Conservation (phyloP, 1,284 basidiomycete species). For the Schizophyllum amplum region DNA sequence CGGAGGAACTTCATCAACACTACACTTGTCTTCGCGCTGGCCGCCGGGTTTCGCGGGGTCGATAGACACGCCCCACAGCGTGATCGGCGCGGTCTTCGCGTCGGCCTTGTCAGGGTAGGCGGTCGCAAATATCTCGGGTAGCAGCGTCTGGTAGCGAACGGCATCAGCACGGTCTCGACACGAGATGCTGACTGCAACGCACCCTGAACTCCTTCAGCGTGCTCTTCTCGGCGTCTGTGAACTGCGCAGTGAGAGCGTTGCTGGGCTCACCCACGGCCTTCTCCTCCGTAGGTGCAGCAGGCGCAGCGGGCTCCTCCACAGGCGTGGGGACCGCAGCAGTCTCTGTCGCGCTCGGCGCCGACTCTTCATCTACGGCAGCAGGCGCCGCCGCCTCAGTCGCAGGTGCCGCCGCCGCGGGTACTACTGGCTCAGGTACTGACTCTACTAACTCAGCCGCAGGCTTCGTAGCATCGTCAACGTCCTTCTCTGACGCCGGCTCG, state of each 20-base stretch:
- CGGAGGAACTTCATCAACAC: conserved; percentile 72
- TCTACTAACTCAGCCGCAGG: background rate
- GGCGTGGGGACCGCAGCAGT: conserved; percentile 1
- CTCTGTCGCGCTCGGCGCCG: conserved; percentile 2
- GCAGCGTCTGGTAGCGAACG: conserved; percentile 29
- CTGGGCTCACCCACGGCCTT: background rate
- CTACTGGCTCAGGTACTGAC: no score
- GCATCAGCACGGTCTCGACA: background rate
- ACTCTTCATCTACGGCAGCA: background rate
- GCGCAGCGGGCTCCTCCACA: conserved; percentile 15
- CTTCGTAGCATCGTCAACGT: background rate
- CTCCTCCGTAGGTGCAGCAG: background rate
- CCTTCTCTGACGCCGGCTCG: background rate
- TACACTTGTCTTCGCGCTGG: conserved; percentile 60
- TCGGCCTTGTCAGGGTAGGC: conserved; percentile 48
- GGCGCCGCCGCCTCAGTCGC: conserved; percentile 1
- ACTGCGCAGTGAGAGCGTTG: conserved; percentile 56
- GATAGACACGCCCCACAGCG: conserved; percentile 63
- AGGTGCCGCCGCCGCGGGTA: conserved; percentile 2
- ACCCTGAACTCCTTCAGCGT: conserved; percentile 63
- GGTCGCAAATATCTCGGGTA: conserved; percentile 50
- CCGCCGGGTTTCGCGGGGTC: conserved; percentile 39
- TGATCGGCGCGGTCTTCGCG: conserved; percentile 38
- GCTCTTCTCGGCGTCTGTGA: conserved; percentile 60
- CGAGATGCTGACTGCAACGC: conserved; percentile 14